Evolutionary conservation across 83 land plant genomes (phyloP), one percentile per base, ranked within the genome.

Genomic region (Picea abies): DNA sequence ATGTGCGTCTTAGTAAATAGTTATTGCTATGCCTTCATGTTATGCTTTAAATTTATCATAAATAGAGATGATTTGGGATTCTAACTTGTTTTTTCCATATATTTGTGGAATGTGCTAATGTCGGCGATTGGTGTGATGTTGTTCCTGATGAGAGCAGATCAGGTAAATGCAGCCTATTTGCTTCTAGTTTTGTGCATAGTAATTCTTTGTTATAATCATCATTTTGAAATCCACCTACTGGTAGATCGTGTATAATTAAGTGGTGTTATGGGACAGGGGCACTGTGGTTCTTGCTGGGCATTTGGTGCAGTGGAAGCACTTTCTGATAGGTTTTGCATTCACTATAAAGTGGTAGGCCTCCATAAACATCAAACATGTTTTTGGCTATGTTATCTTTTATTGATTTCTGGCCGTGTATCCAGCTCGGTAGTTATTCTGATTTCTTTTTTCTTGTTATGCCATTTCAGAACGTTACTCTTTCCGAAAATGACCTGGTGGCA

Each of bases 401-500:
- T 37, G 39, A 25, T 25, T 14, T 67, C 20, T 47, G 11, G 32
- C 20, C 68, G 41, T 19, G 0, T 71, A 47, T 47, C 49, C 10
- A 7, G 9, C 49, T 47, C 49, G 7, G 10, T 47, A 7, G 49
- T 47, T 47, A 62, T 79, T 19, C 60, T 35, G 35, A 10, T 63
- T 32, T 77, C 60, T 12, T 56, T 56, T 56, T 64, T 52, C 71
- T 49, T 32, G 15, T 56, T 56, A 14, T 56, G 60, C 60, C 60
- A 14, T 78, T 88, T 88, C 93, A 97, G 99, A 96, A 88, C 61
- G 86, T 91, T 56, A 80, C 94, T 29, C 87, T 97, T 4, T 95
- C 97, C 39, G 99, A 88, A 64, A 97, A 97, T 84, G 99, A 97
- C 66, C 92, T 97, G 39, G 64, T 97, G 64, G 89, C 99, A 37